Conservation (phyloP, 1,139 yeast genomes). For the Spathaspora sp. region DNA sequence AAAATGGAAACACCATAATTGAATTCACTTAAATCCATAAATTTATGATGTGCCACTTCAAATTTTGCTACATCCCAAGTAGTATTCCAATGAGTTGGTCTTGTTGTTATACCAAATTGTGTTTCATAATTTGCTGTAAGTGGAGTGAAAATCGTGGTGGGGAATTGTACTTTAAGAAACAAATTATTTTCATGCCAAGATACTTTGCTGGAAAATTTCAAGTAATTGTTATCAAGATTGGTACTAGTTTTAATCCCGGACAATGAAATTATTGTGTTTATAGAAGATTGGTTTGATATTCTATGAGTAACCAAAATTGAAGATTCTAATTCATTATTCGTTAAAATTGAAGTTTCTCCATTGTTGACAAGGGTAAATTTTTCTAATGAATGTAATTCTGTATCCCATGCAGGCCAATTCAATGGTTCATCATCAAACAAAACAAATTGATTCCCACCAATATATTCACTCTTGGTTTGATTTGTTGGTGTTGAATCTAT, state of each 20-base stretch:
- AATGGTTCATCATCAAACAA: slow-evolving; percentile 88
- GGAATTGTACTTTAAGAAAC: slow-evolving; percentile 92
- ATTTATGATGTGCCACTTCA: slow-evolving; percentile 93
- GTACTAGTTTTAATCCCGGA: slow-evolving; percentile 45
- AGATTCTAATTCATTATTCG: slow-evolving; percentile 57
- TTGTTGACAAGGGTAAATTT: slow-evolving; percentile 51
- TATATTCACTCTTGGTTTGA: slow-evolving; percentile 37
- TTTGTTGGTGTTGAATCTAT: slow-evolving; percentile 53
- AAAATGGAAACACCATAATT: slow-evolving; percentile 85
- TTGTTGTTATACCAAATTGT: slow-evolving; percentile 83
- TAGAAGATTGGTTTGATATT: slow-evolving; percentile 55
- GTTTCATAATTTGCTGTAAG: slow-evolving; percentile 81
- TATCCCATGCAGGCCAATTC: slow-evolving; percentile 96
- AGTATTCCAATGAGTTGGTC: slow-evolving; percentile 94
- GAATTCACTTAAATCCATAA: slow-evolving; percentile 85
- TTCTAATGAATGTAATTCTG: slow-evolving; percentile 81
- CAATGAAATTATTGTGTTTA: slow-evolving; percentile 70
- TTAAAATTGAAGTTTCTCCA: slow-evolving; percentile 50
- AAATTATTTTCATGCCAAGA: slow-evolving; percentile 87
- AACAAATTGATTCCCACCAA: slow-evolving; percentile 76
- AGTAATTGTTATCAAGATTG: slow-evolving; percentile 35
- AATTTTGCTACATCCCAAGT: slow-evolving; percentile 96
- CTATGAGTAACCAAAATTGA: slow-evolving; percentile 60
- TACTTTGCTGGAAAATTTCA: slow-evolving; percentile 63
- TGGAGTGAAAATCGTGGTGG: slow-evolving; percentile 76